A percentile compares a stretch with the other conserved stretches of the same genome.
Conservation (phyloP, 2,329 filamentous ascomycete genomes). For the Neonectria faginata region DNA sequence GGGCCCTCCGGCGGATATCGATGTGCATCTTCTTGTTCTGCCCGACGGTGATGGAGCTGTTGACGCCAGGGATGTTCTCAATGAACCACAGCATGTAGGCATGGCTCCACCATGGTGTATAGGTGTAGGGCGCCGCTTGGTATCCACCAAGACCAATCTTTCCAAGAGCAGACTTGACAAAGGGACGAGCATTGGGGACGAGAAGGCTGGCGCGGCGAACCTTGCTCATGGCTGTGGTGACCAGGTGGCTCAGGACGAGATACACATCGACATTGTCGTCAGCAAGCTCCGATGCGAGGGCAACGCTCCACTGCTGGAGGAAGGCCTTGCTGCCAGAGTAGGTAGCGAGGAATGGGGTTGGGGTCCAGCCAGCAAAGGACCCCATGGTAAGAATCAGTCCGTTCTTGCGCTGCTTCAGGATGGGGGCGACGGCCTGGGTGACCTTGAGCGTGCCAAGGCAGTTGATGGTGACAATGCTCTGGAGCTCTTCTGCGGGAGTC, state of each 20-base stretch:
- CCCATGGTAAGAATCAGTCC: conserved; percentile 97
- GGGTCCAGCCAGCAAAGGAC: conserved; percentile 92
- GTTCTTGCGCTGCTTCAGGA: conserved; percentile 84
- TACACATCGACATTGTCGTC: conserved; percentile 88
- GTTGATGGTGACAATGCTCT: conserved; percentile 95
- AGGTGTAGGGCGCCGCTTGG: conserved; percentile 83
- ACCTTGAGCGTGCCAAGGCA: conserved; percentile 90
- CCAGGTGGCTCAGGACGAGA: conserved; percentile 89
- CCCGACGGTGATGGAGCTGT: conserved; percentile 59
- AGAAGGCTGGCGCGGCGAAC: conserved; percentile 81
- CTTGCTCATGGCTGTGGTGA: conserved; percentile 98
- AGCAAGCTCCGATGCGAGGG: conserved; percentile 85
- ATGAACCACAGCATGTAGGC: conserved; percentile 88
- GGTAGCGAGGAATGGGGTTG: conserved; percentile 91
- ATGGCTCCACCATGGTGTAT: conserved; percentile 94
- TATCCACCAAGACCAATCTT: conserved; percentile 87
- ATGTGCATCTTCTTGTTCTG: conserved; percentile 78
- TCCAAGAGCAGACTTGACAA: conserved; percentile 80
- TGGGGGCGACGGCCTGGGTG: conserved; percentile 85
- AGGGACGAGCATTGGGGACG: conserved; percentile 84
- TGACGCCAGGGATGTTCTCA: conserved; percentile 66
- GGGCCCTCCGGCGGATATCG: conserved; percentile 82
- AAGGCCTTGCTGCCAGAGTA: conserved; percentile 99
- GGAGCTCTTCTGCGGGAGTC: conserved; percentile 82
- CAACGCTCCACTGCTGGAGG: conserved; percentile 93